phyloP scores from a whole-genome alignment of 345 rosid species.

The Eucalyptus regnans region DNA sequence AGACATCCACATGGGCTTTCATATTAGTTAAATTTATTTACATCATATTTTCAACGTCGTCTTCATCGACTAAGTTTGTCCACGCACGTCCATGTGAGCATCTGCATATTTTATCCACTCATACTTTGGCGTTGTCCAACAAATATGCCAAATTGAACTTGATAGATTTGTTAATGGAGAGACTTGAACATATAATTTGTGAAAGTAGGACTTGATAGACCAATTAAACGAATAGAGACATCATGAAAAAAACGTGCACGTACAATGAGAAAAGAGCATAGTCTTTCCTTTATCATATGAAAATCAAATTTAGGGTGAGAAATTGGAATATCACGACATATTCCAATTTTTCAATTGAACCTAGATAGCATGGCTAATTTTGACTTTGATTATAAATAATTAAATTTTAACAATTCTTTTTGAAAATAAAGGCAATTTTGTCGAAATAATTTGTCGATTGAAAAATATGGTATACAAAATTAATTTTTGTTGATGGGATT shows the following conservation, averaged over 20 bases:
- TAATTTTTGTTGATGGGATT: accelerated
- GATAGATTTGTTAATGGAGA: neutral
- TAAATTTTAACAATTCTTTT: neutral
- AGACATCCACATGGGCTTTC: neutral
- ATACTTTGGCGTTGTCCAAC: neutral
- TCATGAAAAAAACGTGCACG: neutral
- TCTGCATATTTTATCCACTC: neutral
- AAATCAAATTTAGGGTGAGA: neutral
- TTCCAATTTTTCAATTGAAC: neutral
- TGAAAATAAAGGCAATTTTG: neutral
- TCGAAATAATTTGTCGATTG: neutral
- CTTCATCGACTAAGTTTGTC: neutral
- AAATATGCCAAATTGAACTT: neutral
- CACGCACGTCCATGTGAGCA: neutral
- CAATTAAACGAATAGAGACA: neutral
- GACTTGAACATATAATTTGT: neutral
- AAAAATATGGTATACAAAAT: neutral
- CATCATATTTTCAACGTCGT: neutral
- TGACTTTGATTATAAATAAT: neutral
- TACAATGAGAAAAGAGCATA: neutral
- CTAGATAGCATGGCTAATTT: neutral
- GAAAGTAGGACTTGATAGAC: neutral
- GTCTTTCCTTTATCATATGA: neutral
- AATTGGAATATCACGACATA: neutral
- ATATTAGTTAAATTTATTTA: neutral